Evolutionary conservation across 2,329 filamentous ascomycete genomes (phyloP), one percentile per base, ranked within the genome.

Genomic region (Alternaria hordeiaustralica): DNA sequence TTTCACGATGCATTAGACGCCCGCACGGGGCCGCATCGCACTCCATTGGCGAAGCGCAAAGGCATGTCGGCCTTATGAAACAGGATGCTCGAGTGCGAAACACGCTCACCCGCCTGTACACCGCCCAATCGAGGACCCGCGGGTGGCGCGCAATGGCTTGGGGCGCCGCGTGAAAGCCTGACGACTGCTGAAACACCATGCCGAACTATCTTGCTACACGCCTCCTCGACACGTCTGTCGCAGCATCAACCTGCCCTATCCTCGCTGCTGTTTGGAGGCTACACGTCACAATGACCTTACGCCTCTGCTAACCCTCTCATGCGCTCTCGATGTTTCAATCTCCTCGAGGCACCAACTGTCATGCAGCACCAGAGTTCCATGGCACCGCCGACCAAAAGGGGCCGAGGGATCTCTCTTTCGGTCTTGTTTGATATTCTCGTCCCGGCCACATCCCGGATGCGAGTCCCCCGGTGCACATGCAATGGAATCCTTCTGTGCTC

Each of bases 21-120:
- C 30, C 6, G 28, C 20, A 53, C 30, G 21, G 28, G 30, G 33
- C 23, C 33, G 28, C 63, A 62, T 60, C 58, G 44, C 30, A 5
- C 23, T 30, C 68, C 67, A 69, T 71, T 65, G 64, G 67, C 71
- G 66, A 70, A 59, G 25, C 20, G 28, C 55, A 62, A 6, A 54
- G 55, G 61, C 54, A 50, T 50, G 57, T 44, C 57, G 43, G 36
- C 62, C 41, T 47, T 33, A 47, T 58, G 55, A 58, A 62, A 62
- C 60, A 45, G 60, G 21, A 45, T 26, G 23, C 47, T 57, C 53
- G 47, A 51, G 47, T 33, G 23, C 71, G 70, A 76, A 75, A 75
- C 72, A 69, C 47, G 64, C 58, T 26, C 63, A 54, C 56, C 64
- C 64, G 63, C 59, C 33, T 55, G 26, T 36, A n/a, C 28, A 53